phyloP scores from a whole-genome alignment of 2,329 filamentous ascomycete species.

The Fusarium paranaense region DNA sequence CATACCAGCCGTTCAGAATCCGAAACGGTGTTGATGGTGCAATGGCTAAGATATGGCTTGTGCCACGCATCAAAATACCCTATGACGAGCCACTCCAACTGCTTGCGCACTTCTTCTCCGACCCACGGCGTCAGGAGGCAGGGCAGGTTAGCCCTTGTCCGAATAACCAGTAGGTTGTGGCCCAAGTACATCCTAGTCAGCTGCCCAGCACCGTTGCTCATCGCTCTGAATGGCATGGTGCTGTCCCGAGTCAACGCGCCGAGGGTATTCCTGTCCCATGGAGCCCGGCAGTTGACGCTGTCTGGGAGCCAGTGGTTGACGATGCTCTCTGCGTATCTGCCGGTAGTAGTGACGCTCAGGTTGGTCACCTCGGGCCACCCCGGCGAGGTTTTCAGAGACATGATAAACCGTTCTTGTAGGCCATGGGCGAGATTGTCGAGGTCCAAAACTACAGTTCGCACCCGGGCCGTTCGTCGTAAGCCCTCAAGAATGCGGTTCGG shows the following conservation, averaged over 20 bases:
- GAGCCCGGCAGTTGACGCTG: background rate
- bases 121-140: background rate
- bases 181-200: background rate
- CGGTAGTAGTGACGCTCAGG: background rate
- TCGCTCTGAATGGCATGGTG: background rate
- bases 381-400: background rate
- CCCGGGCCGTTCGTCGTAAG: background rate
- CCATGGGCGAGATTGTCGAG: background rate
- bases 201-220: background rate
- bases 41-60: background rate
- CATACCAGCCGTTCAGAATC: background rate
- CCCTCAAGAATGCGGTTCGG: background rate
- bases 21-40: background rate
- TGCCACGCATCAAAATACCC: background rate
- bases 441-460: background rate
- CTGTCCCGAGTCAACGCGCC: background rate
- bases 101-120: too few species aligned
- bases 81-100: background rate
- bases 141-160: too few species aligned
- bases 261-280: background rate
- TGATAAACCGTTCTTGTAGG: background rate
- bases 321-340: background rate
- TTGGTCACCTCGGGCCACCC: background rate
- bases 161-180: background rate
- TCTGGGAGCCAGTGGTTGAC: background rate